A percentile compares a stretch with the other conserved stretches of the same genome.
Conservation (phyloP, 2,329 filamentous ascomycete species). For the Lecanoromycetidae sp. region DNA sequence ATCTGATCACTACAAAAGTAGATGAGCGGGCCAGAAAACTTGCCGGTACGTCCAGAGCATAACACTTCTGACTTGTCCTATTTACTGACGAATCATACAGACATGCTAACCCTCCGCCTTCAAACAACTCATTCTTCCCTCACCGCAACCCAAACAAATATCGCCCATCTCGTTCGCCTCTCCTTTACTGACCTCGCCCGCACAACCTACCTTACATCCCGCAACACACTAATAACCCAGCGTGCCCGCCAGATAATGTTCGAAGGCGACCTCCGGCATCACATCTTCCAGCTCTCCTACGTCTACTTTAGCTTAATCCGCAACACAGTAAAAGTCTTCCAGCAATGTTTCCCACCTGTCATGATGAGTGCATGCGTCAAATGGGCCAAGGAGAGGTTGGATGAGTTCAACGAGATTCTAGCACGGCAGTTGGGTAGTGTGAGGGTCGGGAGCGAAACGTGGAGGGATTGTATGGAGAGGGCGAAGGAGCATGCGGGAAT, state of each 20-base stretch:
- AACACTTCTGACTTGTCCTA: not conserved
- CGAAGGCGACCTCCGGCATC: constrained; percentile 80
- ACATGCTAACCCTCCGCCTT: constrained; percentile 61
- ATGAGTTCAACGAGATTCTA: constrained; percentile 76
- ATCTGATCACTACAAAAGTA: constrained; percentile 84
- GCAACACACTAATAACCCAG: constrained; percentile 66
- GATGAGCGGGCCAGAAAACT: constrained; percentile 72
- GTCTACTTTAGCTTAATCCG: constrained; percentile 91
- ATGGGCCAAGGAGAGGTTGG: constrained; percentile 94
- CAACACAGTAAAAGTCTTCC: constrained; percentile 84
- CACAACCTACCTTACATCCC: constrained; percentile 71
- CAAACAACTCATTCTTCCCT: constrained; percentile 65
- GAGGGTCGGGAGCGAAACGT: constrained; percentile 60
- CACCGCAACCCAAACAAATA: constrained; percentile 65
- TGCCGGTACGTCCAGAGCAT: constrained; percentile 38
- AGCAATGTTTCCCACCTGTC: constrained; percentile 67
- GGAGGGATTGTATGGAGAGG: constrained; percentile 70
- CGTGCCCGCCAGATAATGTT: constrained; percentile 90
- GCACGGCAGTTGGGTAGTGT: constrained; percentile 77
- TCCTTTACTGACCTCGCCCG: constrained; percentile 84
- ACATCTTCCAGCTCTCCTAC: constrained; percentile 90
- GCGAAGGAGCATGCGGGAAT: constrained; percentile 70
- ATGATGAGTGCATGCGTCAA: constrained; percentile 93
- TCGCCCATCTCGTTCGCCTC: constrained; percentile 71
- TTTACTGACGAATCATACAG: constrained; percentile 6